phyloP scores from a whole-genome alignment of 106 monocot genomes.

The Amphibolis antarctica region DNA sequence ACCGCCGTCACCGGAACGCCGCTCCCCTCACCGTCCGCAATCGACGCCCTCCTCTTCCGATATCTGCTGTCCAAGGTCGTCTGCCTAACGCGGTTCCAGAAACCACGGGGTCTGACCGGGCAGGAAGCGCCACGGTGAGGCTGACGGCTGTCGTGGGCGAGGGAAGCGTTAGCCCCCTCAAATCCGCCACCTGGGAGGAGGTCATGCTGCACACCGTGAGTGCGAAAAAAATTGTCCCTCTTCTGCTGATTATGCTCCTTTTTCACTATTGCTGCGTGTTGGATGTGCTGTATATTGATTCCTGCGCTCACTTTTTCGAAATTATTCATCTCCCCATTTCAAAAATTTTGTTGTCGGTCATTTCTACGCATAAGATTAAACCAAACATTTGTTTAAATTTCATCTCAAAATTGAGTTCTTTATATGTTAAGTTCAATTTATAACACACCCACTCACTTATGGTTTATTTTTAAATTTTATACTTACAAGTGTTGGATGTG shows the following conservation, averaged over 20 bases:
- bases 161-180: conserved; percentile 58
- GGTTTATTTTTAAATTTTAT: too few species aligned
- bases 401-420: too few species aligned
- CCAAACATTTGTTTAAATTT: too few species aligned
- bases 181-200: conserved; percentile 51
- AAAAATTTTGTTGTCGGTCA: too few species aligned
- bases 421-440: too few species aligned
- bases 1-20: background rate
- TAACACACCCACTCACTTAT: too few species aligned
- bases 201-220: conserved; percentile 83
- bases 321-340: too few species aligned
- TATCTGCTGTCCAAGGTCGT: background rate
- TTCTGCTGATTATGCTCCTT: background rate
- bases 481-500: too few species aligned
- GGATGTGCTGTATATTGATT: background rate
- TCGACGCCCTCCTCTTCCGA: background rate
- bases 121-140: conserved; percentile 11
- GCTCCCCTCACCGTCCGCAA: background rate
- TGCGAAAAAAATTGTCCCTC: background rate
- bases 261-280: background rate
- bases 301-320: too few species aligned
- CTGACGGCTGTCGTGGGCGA: conserved; percentile 60
- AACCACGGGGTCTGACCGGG: background rate
- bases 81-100: background rate
- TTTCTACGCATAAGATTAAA: too few species aligned